phyloP scores from a whole-genome alignment of 495 filamentous ascomycete genomes.

The Xanthoparmelia taractica region DNA sequence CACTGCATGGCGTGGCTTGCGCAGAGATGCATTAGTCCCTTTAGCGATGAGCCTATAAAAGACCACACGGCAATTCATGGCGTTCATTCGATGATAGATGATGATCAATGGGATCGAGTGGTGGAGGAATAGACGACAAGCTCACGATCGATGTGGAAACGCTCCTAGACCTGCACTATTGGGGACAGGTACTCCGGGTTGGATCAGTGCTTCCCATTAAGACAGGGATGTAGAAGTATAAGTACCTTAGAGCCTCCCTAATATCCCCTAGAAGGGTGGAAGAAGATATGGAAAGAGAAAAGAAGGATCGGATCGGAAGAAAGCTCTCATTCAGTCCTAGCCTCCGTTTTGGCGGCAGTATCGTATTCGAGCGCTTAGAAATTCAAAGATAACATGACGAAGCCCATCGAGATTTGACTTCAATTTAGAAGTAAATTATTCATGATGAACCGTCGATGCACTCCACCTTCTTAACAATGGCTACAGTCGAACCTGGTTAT shows the following conservation, averaged over 20 bases:
- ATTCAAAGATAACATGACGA: not conserved
- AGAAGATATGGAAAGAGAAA: not conserved
- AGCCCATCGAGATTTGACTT: not conserved
- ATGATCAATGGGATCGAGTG: too few relatives aligned
- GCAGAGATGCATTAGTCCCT: not conserved
- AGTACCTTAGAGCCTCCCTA: too few relatives aligned
- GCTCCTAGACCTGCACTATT: not conserved
- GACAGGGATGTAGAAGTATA: not conserved
- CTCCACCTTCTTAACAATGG: too few relatives aligned
- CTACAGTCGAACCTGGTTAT: too few relatives aligned
- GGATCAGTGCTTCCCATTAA: not conserved
- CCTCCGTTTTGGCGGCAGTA: not conserved
- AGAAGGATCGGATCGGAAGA: conserved; percentile 1
- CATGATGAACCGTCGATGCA: not conserved
- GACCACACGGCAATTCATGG: not conserved
- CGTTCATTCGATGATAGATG: not conserved
- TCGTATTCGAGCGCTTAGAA: conserved; percentile 13
- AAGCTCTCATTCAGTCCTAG: not conserved
- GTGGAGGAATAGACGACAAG: not conserved
- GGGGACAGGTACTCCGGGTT: not conserved
- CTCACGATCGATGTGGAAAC: not conserved
- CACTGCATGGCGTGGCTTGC: not conserved
- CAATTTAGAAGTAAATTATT: too few relatives aligned
- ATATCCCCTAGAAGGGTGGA: not conserved
- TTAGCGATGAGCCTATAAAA: not conserved